Percentiles rank a stretch among this genome's conserved stretches.
Conservation (phyloP, 352 stramenopile species). For the Phytophthora pseudosyringae region DNA sequence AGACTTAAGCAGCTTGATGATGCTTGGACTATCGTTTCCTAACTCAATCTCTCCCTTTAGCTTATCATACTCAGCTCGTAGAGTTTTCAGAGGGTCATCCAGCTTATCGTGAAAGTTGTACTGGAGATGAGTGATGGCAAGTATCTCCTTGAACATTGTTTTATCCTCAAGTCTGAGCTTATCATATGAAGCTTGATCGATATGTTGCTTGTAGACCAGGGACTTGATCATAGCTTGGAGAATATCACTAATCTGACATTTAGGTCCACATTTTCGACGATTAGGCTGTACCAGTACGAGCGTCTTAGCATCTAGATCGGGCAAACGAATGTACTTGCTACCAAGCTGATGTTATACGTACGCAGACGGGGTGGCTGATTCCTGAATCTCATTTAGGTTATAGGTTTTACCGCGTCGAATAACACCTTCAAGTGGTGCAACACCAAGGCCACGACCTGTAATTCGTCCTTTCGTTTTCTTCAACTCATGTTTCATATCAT, state of each 20-base stretch:
- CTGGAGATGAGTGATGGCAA: conserved; percentile 3
- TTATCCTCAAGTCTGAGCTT: conserved; percentile 12
- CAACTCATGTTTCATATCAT: too few species aligned
- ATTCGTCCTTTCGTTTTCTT: not conserved
- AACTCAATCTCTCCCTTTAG: too few species aligned
- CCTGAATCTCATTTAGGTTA: conserved; percentile 18
- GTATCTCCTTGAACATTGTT: conserved; percentile 17
- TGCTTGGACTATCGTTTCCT: too few species aligned
- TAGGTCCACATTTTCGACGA: too few species aligned
- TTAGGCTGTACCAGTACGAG: too few species aligned
- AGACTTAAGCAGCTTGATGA: too few species aligned
- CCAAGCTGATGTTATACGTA: not conserved
- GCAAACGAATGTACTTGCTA: too few species aligned
- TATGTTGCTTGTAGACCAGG: not conserved
- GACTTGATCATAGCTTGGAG: not conserved
- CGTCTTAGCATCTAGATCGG: too few species aligned
- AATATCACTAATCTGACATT: too few species aligned
- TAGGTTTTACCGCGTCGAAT: conserved; percentile 8
- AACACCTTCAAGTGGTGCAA: conserved; percentile 2
- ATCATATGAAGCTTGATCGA: not conserved
- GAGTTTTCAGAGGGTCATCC: not conserved
- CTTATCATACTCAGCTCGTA: not conserved
- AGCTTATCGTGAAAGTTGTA: too few species aligned
- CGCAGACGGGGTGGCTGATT: too few species aligned
- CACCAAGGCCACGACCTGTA: not conserved